These are phyloP conservation scores for Suillus lakei DNA, from an alignment of 768 basidiomycete genomes.

Conservation along the genomic window DNA sequence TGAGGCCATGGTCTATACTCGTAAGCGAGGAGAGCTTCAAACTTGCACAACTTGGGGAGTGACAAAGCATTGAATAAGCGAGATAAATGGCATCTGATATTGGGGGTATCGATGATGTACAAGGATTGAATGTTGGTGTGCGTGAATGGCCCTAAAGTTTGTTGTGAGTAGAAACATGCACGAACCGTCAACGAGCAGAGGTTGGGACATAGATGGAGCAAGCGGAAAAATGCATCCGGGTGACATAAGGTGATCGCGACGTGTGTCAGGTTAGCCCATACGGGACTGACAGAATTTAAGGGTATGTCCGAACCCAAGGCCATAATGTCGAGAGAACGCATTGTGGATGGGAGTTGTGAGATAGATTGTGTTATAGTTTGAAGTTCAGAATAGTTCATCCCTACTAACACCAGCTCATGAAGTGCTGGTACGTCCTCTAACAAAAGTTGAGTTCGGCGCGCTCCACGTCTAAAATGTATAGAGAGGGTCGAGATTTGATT, in stretches of 20 bases:
- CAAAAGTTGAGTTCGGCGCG: no score
- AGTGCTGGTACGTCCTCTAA: no score
- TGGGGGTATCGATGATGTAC: constrained; percentile 5
- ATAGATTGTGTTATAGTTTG: no score
- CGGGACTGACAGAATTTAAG: constrained; percentile 17
- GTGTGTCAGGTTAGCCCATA: constrained; percentile 23
- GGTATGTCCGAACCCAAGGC: no score
- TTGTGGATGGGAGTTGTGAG: no score
- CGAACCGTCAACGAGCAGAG: constrained; percentile 20
- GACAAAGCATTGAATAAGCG: neutral
- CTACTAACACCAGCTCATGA: no score
- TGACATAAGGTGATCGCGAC: constrained; percentile 8
- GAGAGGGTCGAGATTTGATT: neutral
- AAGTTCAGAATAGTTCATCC: no score
- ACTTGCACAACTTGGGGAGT: neutral
- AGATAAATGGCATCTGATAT: neutral
- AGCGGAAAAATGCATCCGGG: constrained; percentile 8
- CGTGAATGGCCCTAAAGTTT: neutral
- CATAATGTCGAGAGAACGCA: no score
- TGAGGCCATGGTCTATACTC: constrained; percentile 19
- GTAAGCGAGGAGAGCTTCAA: neutral
- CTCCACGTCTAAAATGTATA: neutral
- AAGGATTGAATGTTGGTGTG: constrained; percentile 19
- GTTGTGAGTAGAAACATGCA: no score
- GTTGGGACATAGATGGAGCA: constrained; percentile 24